Conservation (phyloP, 2,329 filamentous ascomycete genomes). For the Neobulgaria alba region DNA sequence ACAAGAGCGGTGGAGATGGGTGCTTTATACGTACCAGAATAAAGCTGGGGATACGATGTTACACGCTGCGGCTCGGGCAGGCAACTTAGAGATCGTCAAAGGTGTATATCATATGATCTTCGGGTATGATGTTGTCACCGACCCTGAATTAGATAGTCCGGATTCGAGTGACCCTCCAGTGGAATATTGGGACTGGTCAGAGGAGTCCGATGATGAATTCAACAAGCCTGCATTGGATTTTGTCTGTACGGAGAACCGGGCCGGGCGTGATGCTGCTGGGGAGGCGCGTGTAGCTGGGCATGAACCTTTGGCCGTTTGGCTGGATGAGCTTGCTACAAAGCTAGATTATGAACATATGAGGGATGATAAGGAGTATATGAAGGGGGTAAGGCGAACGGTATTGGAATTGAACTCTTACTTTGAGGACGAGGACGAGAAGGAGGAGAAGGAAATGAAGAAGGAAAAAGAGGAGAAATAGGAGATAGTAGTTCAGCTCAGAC, state of each 20-base stretch:
- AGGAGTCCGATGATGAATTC: not conserved
- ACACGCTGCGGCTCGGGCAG: conserved; percentile 3
- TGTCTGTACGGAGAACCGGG: conserved; percentile 2
- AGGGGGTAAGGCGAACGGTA: not conserved
- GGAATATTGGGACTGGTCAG: conserved; percentile 1
- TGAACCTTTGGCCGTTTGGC: not conserved
- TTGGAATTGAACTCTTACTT: not conserved
- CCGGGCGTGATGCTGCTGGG: conserved; percentile 1
- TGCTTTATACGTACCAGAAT: conserved; percentile 2
- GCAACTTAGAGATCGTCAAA: conserved; percentile 1
- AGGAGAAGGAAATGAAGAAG: no score
- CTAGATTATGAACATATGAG: not conserved
- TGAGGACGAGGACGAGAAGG: not conserved
- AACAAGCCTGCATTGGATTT: conserved; percentile 1
- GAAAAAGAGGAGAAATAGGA: no score
- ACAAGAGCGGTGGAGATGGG: not conserved
- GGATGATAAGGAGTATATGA: not conserved
- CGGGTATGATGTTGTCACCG: no score
- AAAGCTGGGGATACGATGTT: conserved; percentile 2
- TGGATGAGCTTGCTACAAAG: not conserved
- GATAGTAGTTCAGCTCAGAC: no score
- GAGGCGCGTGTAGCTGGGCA: not conserved
- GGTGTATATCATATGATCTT: conserved; percentile 1
- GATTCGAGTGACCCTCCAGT: conserved; percentile 1
- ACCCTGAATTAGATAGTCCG: no score